These are phyloP conservation scores for Lodderomyces jiufengensis DNA, from an alignment of 1,139 yeast genomes.

Conservation along the genomic window DNA sequence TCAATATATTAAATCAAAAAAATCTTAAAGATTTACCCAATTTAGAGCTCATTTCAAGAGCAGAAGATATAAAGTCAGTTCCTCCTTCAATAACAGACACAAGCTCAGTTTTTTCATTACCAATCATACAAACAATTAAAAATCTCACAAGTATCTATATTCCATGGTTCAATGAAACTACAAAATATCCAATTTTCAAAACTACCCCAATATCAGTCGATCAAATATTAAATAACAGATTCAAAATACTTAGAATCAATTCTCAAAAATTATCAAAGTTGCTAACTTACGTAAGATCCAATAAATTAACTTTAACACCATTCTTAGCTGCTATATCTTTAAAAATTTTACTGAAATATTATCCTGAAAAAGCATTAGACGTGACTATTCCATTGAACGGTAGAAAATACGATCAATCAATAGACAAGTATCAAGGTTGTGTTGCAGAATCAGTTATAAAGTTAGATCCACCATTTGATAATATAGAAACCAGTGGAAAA, in stretches of 20 bases:
- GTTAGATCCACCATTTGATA: constrained; percentile 16
- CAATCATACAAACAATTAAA: constrained; percentile 9
- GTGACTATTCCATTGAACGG: constrained; percentile 22
- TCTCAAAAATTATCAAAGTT: constrained; percentile 10
- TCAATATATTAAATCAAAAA: constrained; percentile 8
- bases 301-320: constrained; percentile 25
- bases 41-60: constrained; percentile 5
- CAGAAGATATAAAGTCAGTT: constrained; percentile 7
- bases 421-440: constrained; percentile 18
- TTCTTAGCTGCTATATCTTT: constrained; percentile 19
- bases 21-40: too few relatives aligned
- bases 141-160: not conserved
- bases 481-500: constrained; percentile 9
- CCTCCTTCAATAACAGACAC: constrained; percentile 6
- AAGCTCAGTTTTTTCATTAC: constrained; percentile 12
- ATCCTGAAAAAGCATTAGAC: constrained; percentile 14
- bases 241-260: constrained; percentile 8
- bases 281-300: constrained; percentile 14
- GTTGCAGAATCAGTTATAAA: constrained; percentile 15
- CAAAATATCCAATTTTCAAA: constrained; percentile 17
- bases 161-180: constrained; percentile 11
- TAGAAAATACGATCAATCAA: constrained; percentile 19
- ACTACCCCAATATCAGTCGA: constrained; percentile 12
- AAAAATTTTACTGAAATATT: constrained; percentile 16
- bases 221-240: constrained; percentile 14